Evolutionary conservation across 768 basidiomycete species (phyloP), one percentile per base, ranked within the genome.

Genomic region (Rhodotorula diobovata): DNA sequence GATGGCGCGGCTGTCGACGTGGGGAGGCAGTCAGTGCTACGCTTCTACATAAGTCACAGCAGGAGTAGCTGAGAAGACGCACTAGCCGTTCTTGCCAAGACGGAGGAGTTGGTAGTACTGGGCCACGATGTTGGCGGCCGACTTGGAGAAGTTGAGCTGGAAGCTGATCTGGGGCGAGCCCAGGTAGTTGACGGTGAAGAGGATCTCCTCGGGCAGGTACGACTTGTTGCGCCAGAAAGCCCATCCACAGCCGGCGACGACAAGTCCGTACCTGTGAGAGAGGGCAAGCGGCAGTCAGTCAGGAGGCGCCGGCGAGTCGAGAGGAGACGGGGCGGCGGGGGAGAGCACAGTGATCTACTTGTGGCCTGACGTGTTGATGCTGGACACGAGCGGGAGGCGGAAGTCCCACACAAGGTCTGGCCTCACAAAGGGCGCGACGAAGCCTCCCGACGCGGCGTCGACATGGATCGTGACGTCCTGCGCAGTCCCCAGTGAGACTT

Each of bases 341-440:
- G 2, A 5, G 41, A 7, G 41, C 9, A 39, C 8, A 50, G 14
- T 3, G 37, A 9, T 20, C n/a, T 10, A 41, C 48, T 76, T 77
- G 75, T 77, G 76, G 0, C 77, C 80, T 12, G 78, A 79, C 9
- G 73, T 72, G 69, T 81, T 81, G 79, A 81, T 81, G 8, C 76
- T 78, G 62, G 73, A 74, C 18, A 81, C 81, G 64, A 79, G 76
- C 14, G 80, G 75, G 6, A 80, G 59, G 25, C 76, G 60, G 73
- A 79, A 81, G 69, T 81, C 81, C 80, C 80, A 81, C 4, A 59
- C 63, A 37, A 80, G 73, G 39, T 78, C 76, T 4, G 80, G 80
- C 45, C 56, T 39, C 43, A 76, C 66, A 61, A 77, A 78, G 0
- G 77, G 77, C 1, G 68, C 76, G 50, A 75, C 74, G 61, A 78